phyloP scores from a whole-genome alignment of 345 rosid genomes.

The Luvunga scandens region DNA sequence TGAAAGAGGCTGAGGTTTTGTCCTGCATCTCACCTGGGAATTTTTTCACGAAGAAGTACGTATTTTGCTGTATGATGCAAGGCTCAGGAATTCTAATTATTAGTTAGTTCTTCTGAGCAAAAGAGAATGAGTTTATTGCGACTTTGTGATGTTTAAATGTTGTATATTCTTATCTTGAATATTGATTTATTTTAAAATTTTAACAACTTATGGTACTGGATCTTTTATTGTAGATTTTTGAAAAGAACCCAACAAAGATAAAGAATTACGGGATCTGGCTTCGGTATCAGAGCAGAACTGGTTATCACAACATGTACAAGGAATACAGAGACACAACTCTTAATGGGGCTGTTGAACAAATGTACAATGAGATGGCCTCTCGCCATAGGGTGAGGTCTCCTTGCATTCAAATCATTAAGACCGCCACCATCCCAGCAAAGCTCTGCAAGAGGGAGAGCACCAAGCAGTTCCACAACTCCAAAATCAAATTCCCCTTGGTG shows the following conservation, averaged over 20 bases:
- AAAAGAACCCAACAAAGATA: slow-evolving; percentile 62
- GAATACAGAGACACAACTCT: slow-evolving; percentile 58
- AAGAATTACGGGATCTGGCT: slow-evolving; percentile 67
- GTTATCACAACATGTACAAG: slow-evolving; percentile 77
- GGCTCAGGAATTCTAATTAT: background rate
- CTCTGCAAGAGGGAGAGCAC: slow-evolving; percentile 72
- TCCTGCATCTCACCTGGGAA: background rate
- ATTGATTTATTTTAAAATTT: background rate
- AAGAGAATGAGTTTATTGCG: background rate
- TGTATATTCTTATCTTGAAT: background rate
- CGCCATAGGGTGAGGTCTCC: slow-evolving; percentile 69
- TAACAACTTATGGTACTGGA: background rate
- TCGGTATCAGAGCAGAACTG: slow-evolving; percentile 59
- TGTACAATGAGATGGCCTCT: slow-evolving; percentile 74
- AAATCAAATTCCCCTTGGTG: slow-evolving; percentile 68
- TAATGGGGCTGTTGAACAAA: slow-evolving; percentile 66
- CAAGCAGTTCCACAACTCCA: slow-evolving; percentile 63
- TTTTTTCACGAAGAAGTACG: background rate
- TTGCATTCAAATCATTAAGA: slow-evolving; percentile 69
- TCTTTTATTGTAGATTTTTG: slow-evolving; percentile 38
- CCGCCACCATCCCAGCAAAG: slow-evolving; percentile 54
- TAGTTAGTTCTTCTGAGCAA: background rate
- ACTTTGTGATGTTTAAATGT: background rate
- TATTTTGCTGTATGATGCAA: background rate
- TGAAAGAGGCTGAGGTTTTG: background rate